phyloP scores from a whole-genome alignment of 1,284 basidiomycete species.

The Afroboletus lepidellus region DNA sequence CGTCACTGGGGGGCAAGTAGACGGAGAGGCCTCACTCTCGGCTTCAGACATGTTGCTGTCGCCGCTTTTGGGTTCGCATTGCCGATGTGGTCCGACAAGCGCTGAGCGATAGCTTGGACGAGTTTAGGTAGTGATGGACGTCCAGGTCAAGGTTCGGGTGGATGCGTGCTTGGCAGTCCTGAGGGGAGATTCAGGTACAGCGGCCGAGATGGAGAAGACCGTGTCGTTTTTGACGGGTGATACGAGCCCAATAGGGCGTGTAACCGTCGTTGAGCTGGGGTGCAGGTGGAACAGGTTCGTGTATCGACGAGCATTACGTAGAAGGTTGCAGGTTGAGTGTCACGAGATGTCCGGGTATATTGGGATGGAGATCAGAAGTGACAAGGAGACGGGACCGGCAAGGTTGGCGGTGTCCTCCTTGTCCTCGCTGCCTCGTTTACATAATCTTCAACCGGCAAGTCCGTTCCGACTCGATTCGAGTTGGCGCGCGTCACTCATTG shows the following conservation, averaged over 20 bases:
- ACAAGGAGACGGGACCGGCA: constrained; percentile 1
- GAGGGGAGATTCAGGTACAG: constrained; percentile 42
- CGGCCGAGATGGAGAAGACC: constrained; percentile 55
- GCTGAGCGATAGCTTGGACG: constrained; percentile 32
- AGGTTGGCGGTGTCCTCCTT: constrained; percentile 11
- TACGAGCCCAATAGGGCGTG: constrained; percentile 24
- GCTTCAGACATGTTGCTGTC: constrained; percentile 41
- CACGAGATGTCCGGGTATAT: constrained; percentile 25
- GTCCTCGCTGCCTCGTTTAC: constrained; percentile 37
- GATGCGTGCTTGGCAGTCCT: constrained; percentile 20
- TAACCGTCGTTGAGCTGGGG: constrained; percentile 31
- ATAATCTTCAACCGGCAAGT: too few relatives aligned
- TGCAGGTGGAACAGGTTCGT: constrained; percentile 27
- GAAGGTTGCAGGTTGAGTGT: constrained; percentile 29
- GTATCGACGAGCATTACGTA: constrained; percentile 26
- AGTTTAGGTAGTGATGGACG: constrained; percentile 5
- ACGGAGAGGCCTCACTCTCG: constrained; percentile 33
- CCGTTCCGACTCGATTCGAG: too few relatives aligned
- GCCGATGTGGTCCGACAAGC: constrained; percentile 35
- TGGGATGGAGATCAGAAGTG: constrained; percentile 16
- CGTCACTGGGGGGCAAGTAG: constrained; percentile 54
- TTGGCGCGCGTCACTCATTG: too few relatives aligned
- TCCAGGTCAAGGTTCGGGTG: constrained; percentile 12
- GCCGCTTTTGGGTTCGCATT: constrained; percentile 19
- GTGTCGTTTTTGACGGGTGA: constrained; percentile 6